A percentile compares a stretch with the other conserved stretches of the same genome.
Conservation (phyloP, 805 yeast species). For the Wickerhamomyces chaumierensis region DNA sequence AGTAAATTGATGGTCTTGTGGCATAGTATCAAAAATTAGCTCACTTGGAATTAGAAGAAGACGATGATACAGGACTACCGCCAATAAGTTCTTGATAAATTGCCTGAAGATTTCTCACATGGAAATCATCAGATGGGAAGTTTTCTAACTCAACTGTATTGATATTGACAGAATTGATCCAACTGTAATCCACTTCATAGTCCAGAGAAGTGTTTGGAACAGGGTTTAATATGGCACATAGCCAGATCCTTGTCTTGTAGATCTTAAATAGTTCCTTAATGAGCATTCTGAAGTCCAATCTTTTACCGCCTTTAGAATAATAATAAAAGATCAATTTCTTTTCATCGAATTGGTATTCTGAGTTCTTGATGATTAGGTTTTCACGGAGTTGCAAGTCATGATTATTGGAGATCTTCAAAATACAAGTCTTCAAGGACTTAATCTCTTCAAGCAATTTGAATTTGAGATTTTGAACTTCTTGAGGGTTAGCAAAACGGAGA, state of each 20-base stretch:
- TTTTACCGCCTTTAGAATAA: slow-evolving; percentile 34
- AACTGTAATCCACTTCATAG: background rate
- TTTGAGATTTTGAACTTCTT: slow-evolving; percentile 51
- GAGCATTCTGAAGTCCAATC: slow-evolving; percentile 65
- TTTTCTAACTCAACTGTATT: slow-evolving; percentile 8
- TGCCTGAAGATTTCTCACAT: slow-evolving; percentile 13
- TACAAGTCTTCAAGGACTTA: slow-evolving; percentile 57
- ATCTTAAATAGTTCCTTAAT: slow-evolving; percentile 65
- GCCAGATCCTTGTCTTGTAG: slow-evolving; percentile 74
- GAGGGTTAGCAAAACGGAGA: slow-evolving; percentile 62
- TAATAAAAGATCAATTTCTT: slow-evolving; percentile 69
- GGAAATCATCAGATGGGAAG: slow-evolving; percentile 15
- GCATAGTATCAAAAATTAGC: too few relatives aligned
- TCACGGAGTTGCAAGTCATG: slow-evolving; percentile 32
- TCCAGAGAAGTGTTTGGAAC: slow-evolving; percentile 2
- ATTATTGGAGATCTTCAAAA: slow-evolving; percentile 30
- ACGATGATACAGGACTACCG: too few relatives aligned
- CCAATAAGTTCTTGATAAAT: slow-evolving; percentile 4
- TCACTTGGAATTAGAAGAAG: too few relatives aligned
- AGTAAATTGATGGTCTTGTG: too few relatives aligned
- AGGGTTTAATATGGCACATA: slow-evolving; percentile 40
- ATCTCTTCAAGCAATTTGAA: slow-evolving; percentile 61
- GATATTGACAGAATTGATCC: slow-evolving; percentile 1
- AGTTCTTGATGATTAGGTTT: slow-evolving; percentile 39
- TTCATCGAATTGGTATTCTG: slow-evolving; percentile 76